These are phyloP conservation scores for Ogataea thermomethanolica DNA, from an alignment of 805 yeast species.

Conservation along the genomic window DNA sequence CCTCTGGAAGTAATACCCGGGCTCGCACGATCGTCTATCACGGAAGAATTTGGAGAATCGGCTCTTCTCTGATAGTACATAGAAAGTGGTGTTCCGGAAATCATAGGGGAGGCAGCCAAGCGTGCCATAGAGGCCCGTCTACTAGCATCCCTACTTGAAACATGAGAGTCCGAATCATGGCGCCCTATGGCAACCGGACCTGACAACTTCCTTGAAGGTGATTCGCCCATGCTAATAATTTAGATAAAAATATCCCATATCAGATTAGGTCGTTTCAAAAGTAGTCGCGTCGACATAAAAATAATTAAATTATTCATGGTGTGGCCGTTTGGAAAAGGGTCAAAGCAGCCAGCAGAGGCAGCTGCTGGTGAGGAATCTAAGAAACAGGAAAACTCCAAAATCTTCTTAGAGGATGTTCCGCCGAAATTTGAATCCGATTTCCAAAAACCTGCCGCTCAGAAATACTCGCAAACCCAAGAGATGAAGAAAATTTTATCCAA, in stretches of 20 bases:
- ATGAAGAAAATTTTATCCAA: constrained; percentile 22
- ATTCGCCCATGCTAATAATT: constrained; percentile 12
- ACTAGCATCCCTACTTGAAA: constrained; percentile 11
- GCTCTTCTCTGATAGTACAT: constrained; percentile 14
- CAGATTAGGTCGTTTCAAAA: background rate
- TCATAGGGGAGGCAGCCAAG: constrained; percentile 29
- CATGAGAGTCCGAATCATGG: constrained; percentile 3
- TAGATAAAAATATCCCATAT: background rate
- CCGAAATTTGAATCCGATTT: constrained; percentile 38
- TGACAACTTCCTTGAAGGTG: constrained; percentile 11
- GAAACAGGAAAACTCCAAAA: constrained; percentile 19
- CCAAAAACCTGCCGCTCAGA: constrained; percentile 7
- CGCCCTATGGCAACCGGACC: constrained; percentile 11
- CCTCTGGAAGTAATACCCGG: constrained; percentile 2
- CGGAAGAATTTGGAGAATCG: constrained; percentile 25
- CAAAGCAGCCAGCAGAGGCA: constrained; percentile 3
- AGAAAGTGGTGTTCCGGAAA: constrained; percentile 14
- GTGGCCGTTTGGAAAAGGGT: constrained; percentile 20
- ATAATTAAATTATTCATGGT: constrained; percentile 15
- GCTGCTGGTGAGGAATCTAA: constrained; percentile 5
- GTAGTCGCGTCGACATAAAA: constrained; percentile 8
- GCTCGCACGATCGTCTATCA: constrained; percentile 19
- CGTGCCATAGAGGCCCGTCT: constrained; percentile 35
- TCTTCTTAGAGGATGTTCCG: constrained; percentile 48
- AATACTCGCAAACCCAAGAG: constrained; percentile 22